Percentiles rank a stretch among this genome's conserved stretches.
Conservation (phyloP, 345 rosid genomes). For the Limnanthes douglasii region DNA sequence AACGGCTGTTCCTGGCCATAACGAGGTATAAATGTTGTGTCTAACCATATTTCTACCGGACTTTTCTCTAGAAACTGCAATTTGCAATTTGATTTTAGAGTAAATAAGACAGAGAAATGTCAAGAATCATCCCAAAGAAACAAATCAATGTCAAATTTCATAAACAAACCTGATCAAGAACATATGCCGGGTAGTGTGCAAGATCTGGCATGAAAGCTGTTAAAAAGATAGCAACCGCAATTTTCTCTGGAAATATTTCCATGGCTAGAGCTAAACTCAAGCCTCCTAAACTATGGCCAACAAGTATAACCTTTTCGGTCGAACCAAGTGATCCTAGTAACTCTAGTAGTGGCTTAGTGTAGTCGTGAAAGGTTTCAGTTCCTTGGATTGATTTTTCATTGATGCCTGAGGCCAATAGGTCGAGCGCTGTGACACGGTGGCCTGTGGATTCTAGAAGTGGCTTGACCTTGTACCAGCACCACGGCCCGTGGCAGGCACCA, state of each 20-base stretch:
- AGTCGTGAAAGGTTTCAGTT: slow-evolving; percentile 19
- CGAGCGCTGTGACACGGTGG: slow-evolving; percentile 30
- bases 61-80: background rate
- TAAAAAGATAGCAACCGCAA: slow-evolving; percentile 13
- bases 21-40: slow-evolving; percentile 3
- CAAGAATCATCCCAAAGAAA: background rate
- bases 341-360: slow-evolving; percentile 30
- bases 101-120: background rate
- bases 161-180: slow-evolving; percentile 6
- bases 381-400: slow-evolving; percentile 23
- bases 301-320: slow-evolving; percentile 28
- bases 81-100: background rate
- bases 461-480: slow-evolving; percentile 62
- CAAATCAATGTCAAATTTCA: background rate
- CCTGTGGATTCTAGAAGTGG: slow-evolving; percentile 25
- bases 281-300: slow-evolving; percentile 61
- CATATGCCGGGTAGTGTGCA: slow-evolving; percentile 10
- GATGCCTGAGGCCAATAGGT: slow-evolving; percentile 41
- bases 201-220: slow-evolving; percentile 17
- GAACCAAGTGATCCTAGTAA: slow-evolving; percentile 20
- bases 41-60: slow-evolving; percentile 5
- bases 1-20: slow-evolving; percentile 9
- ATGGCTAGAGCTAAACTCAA: slow-evolving; percentile 22
- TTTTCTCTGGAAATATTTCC: slow-evolving; percentile 18
- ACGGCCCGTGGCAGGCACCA: slow-evolving; percentile 33